Conservation (phyloP, 2,329 filamentous ascomycete species). For the Pyrenophora graminea region DNA sequence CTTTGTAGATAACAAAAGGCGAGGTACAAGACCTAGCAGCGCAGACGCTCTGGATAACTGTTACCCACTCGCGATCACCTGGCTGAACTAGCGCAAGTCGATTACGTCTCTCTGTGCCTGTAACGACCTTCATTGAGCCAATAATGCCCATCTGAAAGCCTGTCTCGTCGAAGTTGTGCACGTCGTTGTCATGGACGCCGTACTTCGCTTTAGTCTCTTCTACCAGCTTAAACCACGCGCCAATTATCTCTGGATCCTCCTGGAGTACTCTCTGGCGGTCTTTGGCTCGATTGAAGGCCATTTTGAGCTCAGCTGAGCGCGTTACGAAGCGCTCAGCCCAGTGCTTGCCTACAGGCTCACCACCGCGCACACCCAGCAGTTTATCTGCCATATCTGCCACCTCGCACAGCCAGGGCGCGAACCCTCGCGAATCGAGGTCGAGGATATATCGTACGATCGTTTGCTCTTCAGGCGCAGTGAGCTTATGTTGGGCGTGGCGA, state of each 20-base stretch:
- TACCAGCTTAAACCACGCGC: conserved; percentile 18
- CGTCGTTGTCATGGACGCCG: conserved; percentile 6
- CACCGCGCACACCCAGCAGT: conserved; percentile 15
- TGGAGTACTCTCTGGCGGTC: conserved; percentile 6
- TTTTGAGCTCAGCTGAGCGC: conserved; percentile 18
- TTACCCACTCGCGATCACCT: conserved; percentile 18
- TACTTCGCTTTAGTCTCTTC: conserved; percentile 11
- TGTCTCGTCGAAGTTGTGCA: conserved; percentile 6
- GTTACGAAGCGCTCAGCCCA: conserved; percentile 18
- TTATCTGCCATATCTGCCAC: conserved; percentile 27
- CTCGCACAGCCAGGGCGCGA: conserved; percentile 12
- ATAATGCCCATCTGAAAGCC: no score
- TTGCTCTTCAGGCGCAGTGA: conserved; percentile 11
- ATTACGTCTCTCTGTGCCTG: conserved; percentile 1
- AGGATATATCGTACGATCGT: conserved; percentile 21
- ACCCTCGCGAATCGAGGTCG: conserved; percentile 17
- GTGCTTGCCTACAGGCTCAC: conserved; percentile 14
- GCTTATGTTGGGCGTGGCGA: not conserved
- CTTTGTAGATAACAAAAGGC: conserved; percentile 22
- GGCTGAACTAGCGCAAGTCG: no score
- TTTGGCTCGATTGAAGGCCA: conserved; percentile 19
- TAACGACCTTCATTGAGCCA: no score
- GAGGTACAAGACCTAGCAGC: conserved; percentile 7
- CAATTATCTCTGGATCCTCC: conserved; percentile 14
- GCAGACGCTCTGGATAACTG: conserved; percentile 17